Evolutionary conservation across 1,284 basidiomycete species (phyloP).

Genomic region (Malassezia furfur): DNA sequence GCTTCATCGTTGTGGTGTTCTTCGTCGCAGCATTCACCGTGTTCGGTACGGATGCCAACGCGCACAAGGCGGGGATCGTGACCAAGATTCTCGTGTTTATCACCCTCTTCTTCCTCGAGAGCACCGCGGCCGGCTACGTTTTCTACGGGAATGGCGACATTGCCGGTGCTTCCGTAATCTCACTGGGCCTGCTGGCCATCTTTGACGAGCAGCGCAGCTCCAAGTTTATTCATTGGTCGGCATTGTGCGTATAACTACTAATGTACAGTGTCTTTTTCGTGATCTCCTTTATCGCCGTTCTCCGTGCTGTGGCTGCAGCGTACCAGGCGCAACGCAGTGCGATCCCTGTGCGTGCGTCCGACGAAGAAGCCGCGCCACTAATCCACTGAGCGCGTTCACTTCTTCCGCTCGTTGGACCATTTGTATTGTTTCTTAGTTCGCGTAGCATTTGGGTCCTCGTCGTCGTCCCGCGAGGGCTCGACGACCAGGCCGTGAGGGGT

Average conservation of each 20-base stretch:
- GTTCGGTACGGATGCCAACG: constrained; percentile 68
- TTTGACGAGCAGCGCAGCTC: constrained; percentile 50
- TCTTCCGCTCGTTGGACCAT: constrained; percentile 19
- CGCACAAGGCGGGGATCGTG: constrained; percentile 66
- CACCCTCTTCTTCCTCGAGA: constrained; percentile 83
- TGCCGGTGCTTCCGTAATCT: constrained; percentile 73
- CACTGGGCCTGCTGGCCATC: constrained; percentile 60
- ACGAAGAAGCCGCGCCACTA: constrained; percentile 77
- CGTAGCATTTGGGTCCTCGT: neutral
- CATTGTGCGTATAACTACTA: constrained; percentile 51
- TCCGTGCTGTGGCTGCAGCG: constrained; percentile 59
- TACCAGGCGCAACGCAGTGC: constrained; percentile 52
- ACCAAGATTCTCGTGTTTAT: constrained; percentile 91
- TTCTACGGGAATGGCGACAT: constrained; percentile 79
- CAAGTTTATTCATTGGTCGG: constrained; percentile 75
- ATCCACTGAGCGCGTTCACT: constrained; percentile 11
- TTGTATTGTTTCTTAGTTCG: constrained; percentile 15
- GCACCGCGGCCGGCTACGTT: constrained; percentile 75
- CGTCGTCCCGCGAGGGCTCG: constrained; percentile 5
- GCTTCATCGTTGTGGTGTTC: constrained; percentile 85
- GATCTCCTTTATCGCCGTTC: constrained; percentile 70
- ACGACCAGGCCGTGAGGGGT: constrained; percentile 11
- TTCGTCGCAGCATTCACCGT: constrained; percentile 80
- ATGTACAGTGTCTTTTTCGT: constrained; percentile 61
- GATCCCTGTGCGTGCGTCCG: constrained; percentile 40